Base-by-base conservation (phyloP, 441 rosid genomes). In the Dalechampia spathulata region DNA sequence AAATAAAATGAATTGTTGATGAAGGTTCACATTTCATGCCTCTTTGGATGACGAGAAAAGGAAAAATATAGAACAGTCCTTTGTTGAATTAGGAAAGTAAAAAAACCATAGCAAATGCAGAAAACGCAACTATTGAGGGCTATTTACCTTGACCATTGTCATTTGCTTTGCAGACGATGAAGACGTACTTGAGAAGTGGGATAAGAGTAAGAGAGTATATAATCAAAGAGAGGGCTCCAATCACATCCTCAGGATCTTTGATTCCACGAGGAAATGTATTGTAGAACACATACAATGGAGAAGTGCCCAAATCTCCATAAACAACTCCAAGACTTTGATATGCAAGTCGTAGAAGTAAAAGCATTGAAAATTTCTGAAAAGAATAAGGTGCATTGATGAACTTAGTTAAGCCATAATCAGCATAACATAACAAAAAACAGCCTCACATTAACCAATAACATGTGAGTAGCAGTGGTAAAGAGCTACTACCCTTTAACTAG, bases 291-390 rank as follows among this genome's bases (percentile, higher is more conserved):
- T 90, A 90, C 19, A 90, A 69, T 43, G 96, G 96, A 64, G 97
- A 90, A 40, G 97, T 90, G 55, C 96, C 96, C 65, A 90, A 77
- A 69, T 90, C 96, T 49, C 97, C 97, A 64, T 85, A 90, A 23
- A 90, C 96, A 57, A 90, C 87, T 46, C 97, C 96, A 44, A 90
- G 91, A 62, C 97, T 90, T 72, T 90, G 96, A 75, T 74, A 90
- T 34, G 96, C 78, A 61, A 87, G 87, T 71, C 85, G 75, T 37
- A 90, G 76, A 64, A 90, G 86, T 75, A 87, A 60, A 72, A 87
- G 20, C 5, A 76, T 63, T 0, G 96, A 86, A 68, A 81, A 80
- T 72, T 86, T 82, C 97, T 89, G 77, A 51, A 73, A 20, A 45
- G 62, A n/a, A n/a, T 38, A 17, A 30, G 32, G 53, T 73, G n/a